A percentile compares a stretch with the other conserved stretches of the same genome.
These are phyloP conservation scores for Aspergillus avenaceus DNA, from an alignment of 495 filamentous ascomycete species.

Conservation along the genomic window DNA sequence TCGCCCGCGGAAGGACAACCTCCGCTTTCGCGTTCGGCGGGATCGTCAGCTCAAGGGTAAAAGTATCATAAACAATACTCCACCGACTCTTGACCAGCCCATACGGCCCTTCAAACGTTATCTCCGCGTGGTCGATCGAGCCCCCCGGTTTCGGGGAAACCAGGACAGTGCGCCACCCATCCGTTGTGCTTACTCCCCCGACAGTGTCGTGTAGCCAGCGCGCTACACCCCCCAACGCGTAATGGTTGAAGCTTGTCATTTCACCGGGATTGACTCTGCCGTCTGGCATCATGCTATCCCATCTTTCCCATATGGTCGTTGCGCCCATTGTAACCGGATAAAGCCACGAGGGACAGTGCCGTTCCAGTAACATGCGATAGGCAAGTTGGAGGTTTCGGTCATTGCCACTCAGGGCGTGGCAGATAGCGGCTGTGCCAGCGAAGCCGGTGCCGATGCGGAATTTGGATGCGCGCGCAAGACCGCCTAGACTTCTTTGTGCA, in stretches of 20 bases:
- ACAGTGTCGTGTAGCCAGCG: too few relatives aligned
- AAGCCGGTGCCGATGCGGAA: constrained; percentile 52
- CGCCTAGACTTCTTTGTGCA: constrained; percentile 28
- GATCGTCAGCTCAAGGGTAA: too few relatives aligned
- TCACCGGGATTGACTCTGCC: constrained; percentile 48
- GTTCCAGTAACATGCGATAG: constrained; percentile 40
- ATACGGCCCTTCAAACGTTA: too few relatives aligned
- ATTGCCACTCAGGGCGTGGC: constrained; percentile 37
- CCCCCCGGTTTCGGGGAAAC: too few relatives aligned
- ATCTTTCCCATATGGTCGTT: constrained; percentile 55
- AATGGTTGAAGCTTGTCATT: constrained; percentile 57
- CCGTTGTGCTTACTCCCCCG: too few relatives aligned
- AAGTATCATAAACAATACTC: too few relatives aligned
- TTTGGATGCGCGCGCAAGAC: constrained; percentile 32
- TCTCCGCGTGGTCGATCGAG: too few relatives aligned
- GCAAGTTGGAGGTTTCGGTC: constrained; percentile 24
- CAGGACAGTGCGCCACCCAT: too few relatives aligned
- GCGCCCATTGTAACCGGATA: constrained; percentile 50
- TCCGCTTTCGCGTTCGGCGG: too few relatives aligned
- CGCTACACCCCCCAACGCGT: constrained; percentile 40
- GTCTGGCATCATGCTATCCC: constrained; percentile 51
- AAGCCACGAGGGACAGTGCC: constrained; percentile 44
- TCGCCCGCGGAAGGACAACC: too few relatives aligned
- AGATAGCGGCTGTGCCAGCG: constrained; percentile 48
- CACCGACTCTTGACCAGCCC: too few relatives aligned